Evolutionary conservation across 1,284 basidiomycete genomes (phyloP).

Genomic region (Testicularia cyperi): DNA sequence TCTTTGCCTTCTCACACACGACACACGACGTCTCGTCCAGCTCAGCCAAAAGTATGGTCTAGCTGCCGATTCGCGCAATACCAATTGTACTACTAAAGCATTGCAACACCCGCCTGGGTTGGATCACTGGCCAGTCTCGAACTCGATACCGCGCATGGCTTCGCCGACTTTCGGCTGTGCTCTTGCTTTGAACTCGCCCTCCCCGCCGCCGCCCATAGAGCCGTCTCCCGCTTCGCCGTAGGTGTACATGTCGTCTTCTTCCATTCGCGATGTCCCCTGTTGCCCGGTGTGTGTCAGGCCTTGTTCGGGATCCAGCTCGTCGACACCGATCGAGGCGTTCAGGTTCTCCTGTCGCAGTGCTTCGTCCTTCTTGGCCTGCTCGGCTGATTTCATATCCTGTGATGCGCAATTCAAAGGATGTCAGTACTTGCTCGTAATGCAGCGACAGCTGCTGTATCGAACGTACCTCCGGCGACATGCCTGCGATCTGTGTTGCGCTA

Average conservation of each 20-base stretch:
- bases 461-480: conserved; percentile 25
- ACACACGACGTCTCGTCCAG: too few species aligned
- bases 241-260: conserved; percentile 19
- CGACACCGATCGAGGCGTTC: conserved; percentile 20
- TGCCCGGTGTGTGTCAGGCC: conserved; percentile 7
- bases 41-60: too few species aligned
- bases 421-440: too few species aligned
- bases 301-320: conserved; percentile 18
- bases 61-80: background rate
- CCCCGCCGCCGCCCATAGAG: conserved; percentile 13
- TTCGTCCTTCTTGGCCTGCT: conserved; percentile 19
- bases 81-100: background rate
- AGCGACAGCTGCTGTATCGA: too few species aligned
- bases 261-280: conserved; percentile 16
- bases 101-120: background rate
- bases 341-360: conserved; percentile 27
- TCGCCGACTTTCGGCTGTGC: conserved; percentile 37
- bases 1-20: background rate
- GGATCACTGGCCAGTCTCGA: conserved; percentile 14
- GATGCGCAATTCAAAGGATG: too few species aligned
- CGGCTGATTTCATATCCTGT: conserved; percentile 26
- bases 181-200: conserved; percentile 38
- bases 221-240: conserved; percentile 29
- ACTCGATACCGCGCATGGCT: conserved; percentile 39
- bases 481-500: conserved; percentile 8